phyloP scores from a whole-genome alignment of 176 grass and related monocot species.

The Bonia amplexicaulis region DNA sequence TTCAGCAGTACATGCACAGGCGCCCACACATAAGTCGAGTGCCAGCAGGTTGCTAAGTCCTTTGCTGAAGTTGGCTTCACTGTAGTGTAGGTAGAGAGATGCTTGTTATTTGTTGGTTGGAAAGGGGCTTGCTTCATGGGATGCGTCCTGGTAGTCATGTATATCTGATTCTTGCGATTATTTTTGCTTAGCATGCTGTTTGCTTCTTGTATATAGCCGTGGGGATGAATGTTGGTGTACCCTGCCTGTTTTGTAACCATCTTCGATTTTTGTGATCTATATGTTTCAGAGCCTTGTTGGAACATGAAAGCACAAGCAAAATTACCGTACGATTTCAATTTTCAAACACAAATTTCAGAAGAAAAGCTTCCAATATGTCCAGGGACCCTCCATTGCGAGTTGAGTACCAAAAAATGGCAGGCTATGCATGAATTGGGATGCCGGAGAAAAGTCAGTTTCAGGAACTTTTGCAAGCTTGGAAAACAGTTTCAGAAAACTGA shows the following conservation, averaged over 20 bases:
- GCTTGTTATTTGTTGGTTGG: slow-evolving; percentile 13
- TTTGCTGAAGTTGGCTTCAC: slow-evolving; percentile 39
- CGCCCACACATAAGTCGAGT: slow-evolving; percentile 18
- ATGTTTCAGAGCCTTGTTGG: slow-evolving; percentile 17
- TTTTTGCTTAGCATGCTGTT: slow-evolving; percentile 39
- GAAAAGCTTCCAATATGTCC: not conserved
- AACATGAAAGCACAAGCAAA: slow-evolving; percentile 12
- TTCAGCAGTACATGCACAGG: not conserved
- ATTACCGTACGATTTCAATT: not conserved
- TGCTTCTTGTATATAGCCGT: slow-evolving; percentile 57
- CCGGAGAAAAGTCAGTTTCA: not conserved
- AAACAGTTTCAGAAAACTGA: not conserved
- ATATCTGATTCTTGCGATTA: slow-evolving; percentile 53
- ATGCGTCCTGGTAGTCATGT: slow-evolving; percentile 30
- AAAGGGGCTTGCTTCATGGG: slow-evolving; percentile 4
- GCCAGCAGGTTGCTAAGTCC: slow-evolving; percentile 25
- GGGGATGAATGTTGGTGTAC: slow-evolving; percentile 32
- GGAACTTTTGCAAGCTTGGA: not conserved
- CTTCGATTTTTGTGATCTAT: slow-evolving; percentile 27
- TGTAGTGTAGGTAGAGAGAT: slow-evolving; percentile 44
- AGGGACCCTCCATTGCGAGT: not conserved
- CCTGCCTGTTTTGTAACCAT: slow-evolving; percentile 18
- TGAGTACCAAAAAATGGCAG: not conserved
- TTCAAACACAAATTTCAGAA: not conserved
- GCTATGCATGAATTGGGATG: not conserved